A percentile compares a stretch with the other conserved stretches of the same genome.
Conservation (phyloP, 1,284 basidiomycete species). For the Marasmius tenuissimus region DNA sequence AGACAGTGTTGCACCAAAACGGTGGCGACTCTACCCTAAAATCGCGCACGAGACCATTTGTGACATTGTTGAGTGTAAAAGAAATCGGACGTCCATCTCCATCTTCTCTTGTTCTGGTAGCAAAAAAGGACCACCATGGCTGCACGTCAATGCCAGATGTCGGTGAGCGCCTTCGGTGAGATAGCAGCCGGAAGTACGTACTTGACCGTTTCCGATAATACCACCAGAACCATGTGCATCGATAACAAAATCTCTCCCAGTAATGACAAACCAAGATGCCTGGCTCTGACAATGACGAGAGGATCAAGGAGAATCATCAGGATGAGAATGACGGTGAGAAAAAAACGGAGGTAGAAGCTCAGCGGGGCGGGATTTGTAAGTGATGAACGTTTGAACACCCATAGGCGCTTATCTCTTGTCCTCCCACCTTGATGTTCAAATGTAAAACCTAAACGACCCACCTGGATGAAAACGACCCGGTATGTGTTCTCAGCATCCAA, state of each 20-base stretch:
- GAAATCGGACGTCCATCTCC: constrained; percentile 66
- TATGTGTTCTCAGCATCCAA: constrained; percentile 55
- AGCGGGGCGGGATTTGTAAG: background rate
- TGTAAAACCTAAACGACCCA: constrained; percentile 16
- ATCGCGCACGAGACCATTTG: constrained; percentile 45
- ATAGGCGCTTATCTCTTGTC: background rate
- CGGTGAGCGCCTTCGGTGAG: background rate
- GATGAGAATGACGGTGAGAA: background rate
- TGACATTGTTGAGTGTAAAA: constrained; percentile 53
- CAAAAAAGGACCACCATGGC: constrained; percentile 51
- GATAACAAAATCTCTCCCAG: constrained; percentile 57
- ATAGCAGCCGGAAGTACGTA: constrained; percentile 12
- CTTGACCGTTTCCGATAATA: constrained; percentile 65
- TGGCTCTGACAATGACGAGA: constrained; percentile 42
- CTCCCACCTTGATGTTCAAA: background rate
- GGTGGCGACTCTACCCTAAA: constrained; percentile 60
- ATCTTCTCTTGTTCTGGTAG: constrained; percentile 43
- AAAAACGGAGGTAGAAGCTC: background rate
- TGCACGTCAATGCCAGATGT: constrained; percentile 14
- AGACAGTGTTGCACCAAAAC: constrained; percentile 66
- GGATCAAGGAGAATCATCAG: background rate
- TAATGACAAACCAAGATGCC: constrained; percentile 67
- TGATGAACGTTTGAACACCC: background rate
- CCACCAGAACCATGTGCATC: constrained; percentile 61
- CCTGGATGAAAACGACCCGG: constrained; percentile 62